Base-by-base conservation (phyloP, 208 protist species). In the Crithidia bombi region DNA sequence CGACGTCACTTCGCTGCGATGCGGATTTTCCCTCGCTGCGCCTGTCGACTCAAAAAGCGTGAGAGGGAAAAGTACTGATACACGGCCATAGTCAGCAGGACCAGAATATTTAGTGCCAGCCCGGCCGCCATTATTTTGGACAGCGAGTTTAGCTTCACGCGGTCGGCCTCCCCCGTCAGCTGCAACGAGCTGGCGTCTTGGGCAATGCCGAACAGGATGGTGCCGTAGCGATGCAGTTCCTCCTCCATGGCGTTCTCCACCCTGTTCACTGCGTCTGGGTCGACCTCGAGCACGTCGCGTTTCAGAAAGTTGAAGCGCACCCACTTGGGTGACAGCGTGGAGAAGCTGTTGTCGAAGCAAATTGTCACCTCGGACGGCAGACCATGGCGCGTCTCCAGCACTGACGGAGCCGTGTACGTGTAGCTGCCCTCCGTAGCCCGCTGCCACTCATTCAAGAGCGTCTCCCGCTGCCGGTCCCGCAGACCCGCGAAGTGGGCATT, bases 321-420 rank as follows among this genome's bases (percentile, higher is more conserved):
- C 86, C 86, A 91, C 81, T 89, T 91, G 6, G 86, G 86, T n/a
- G 82, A 86, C 46, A 80, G 0, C 4, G 66, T 68, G 14, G 86
- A 87, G 71, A 89, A 87, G 55, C 52, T 69, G 76, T 91, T 91
- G 83, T 89, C 75, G 64, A 91, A 87, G 73, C 86, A 91, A 43
- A 91, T 62, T 0, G 78, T 75, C 25, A 91, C 72, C 52, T 88
- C 83, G n/a, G 77, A 73, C 14, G 86, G 86, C 36, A 91, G 59
- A 19, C 86, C 86, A 65, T 91, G 86, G 39, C 81, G 83, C 23
- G 83, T 87, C 59, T 70, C 70, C 26, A 56, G 32, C n/a, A 75
- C 79, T 12, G 59, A 69, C 28, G 82, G 77, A 33, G 86, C 82
- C 12, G 83, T 89, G 83, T 87, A 91, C 36, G 73, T 82, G 36